Conservation (phyloP, 164 flowering plant genomes). For the Vitis riparia region DNA sequence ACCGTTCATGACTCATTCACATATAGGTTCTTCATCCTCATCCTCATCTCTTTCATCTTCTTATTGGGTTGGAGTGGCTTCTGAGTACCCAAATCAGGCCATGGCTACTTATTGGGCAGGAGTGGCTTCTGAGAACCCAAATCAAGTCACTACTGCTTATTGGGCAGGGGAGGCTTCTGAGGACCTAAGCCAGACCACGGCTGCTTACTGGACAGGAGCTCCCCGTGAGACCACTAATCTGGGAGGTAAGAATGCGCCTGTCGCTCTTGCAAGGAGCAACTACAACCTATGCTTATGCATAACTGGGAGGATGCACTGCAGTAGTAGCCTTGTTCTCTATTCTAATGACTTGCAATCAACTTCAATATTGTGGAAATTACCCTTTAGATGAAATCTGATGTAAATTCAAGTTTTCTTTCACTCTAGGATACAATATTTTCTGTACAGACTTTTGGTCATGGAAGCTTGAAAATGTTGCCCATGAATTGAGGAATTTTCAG, state of each 20-base stretch:
- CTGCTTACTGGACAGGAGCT: background rate
- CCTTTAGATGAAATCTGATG: too few relatives aligned
- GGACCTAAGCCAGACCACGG: too few relatives aligned
- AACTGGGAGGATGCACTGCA: background rate
- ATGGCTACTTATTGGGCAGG: slow-evolving; percentile 4
- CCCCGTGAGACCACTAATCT: background rate
- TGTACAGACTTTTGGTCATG: too few relatives aligned
- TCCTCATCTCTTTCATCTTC: background rate
- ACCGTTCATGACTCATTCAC: background rate
- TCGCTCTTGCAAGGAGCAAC: background rate
- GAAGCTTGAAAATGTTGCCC: too few relatives aligned
- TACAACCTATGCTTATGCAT: background rate
- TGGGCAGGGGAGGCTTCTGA: too few relatives aligned
- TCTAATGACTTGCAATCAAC: background rate
- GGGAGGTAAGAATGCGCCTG: background rate
- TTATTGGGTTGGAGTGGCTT: slow-evolving; percentile 12
- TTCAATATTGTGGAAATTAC: too few relatives aligned
- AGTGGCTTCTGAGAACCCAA: slow-evolving; percentile 1
- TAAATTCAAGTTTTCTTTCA: too few relatives aligned
- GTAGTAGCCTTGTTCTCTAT: background rate
- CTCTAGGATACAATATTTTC: too few relatives aligned
- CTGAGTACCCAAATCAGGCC: background rate
- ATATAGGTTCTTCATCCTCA: slow-evolving; percentile 6
- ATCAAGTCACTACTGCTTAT: background rate
- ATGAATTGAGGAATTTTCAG: too few relatives aligned